These are phyloP conservation scores for Flaveria robusta DNA, from an alignment of 129 eudicot genomes.

Conservation along the genomic window DNA sequence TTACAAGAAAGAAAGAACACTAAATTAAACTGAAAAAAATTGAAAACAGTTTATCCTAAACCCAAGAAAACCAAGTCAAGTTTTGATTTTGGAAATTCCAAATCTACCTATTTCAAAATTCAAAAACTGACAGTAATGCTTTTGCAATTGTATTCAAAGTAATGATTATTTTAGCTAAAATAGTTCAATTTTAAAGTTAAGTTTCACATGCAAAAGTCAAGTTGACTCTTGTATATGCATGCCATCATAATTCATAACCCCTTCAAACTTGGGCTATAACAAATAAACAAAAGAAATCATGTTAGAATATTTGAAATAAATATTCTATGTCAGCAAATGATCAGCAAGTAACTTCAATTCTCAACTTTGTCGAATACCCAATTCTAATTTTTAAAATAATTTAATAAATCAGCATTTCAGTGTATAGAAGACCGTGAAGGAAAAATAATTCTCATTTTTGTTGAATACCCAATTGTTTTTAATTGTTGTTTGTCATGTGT, in stretches of 20 bases:
- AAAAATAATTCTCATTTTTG: too few species aligned
- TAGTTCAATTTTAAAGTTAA: neutral
- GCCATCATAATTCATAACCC: neutral
- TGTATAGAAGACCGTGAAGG: too few species aligned
- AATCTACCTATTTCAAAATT: neutral
- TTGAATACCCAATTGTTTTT: too few species aligned
- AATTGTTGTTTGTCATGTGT: too few species aligned
- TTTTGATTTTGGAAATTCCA: neutral
- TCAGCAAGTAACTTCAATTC: neutral
- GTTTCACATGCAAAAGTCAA: slow-evolving; percentile 17
- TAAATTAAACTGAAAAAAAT: too few species aligned
- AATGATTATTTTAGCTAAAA: neutral
- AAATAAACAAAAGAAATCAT: neutral
- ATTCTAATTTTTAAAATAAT: neutral
- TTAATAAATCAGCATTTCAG: too few species aligned
- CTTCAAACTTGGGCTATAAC: neutral
- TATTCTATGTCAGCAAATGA: too few species aligned
- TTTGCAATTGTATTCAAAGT: slow-evolving; percentile 5
- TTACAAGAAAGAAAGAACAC: too few species aligned
- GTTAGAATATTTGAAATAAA: slow-evolving; percentile 5
- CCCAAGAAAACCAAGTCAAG: neutral
- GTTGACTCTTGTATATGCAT: slow-evolving; percentile 3
- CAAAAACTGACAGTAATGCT: neutral
- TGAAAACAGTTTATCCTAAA: neutral
- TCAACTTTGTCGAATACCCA: neutral